Evolutionary conservation across 2,329 filamentous ascomycete species (phyloP).

Genomic region (Magnaporthales sp.): DNA sequence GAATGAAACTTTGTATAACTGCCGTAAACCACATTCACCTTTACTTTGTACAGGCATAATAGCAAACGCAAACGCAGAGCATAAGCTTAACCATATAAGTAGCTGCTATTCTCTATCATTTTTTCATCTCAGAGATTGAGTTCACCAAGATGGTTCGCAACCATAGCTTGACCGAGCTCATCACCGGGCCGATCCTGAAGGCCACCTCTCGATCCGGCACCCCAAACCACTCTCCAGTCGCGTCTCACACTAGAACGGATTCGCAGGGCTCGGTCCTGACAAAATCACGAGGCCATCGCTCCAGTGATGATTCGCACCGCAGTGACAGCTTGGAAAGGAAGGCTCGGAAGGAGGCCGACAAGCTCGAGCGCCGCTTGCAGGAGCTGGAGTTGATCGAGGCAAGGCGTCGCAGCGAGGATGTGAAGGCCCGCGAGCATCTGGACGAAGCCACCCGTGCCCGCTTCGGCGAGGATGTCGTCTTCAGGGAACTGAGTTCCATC

Average conservation of each 20-base stretch:
- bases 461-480: constrained; percentile 3
- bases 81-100: neutral
- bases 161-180: neutral
- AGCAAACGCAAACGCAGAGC: neutral
- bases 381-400: constrained; percentile 1
- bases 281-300: neutral
- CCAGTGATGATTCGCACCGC: neutral
- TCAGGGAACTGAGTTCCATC: constrained; percentile 8
- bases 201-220: neutral
- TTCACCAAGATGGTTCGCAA: neutral
- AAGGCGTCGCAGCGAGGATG: constrained; percentile 5
- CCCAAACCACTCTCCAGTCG: neutral
- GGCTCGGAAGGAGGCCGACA: constrained; percentile 3
- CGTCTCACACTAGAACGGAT: neutral
- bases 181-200: neutral
- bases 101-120: neutral
- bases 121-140: neutral
- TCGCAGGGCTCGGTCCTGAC: neutral
- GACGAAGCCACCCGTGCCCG: constrained; percentile 3
- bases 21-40: neutral
- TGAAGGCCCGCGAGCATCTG: constrained; percentile 5
- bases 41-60: neutral
- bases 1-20: neutral
- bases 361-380: neutral
- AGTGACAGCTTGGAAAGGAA: constrained; percentile 4